Conservation (phyloP, 1,284 basidiomycete genomes). For the Hypsizygus ulmarius region DNA sequence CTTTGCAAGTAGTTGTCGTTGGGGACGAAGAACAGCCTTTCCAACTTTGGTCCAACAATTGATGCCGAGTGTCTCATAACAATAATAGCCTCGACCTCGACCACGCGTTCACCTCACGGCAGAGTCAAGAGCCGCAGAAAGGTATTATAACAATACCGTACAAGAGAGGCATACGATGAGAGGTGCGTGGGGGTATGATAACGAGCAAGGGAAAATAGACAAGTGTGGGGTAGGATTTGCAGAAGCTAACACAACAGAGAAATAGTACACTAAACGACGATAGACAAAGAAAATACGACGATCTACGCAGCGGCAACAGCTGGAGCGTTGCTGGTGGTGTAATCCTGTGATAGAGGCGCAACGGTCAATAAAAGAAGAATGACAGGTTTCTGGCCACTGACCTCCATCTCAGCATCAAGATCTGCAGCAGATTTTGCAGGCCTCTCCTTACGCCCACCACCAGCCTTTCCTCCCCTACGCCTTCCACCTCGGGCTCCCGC, state of each 20-base stretch:
- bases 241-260: slow-evolving; percentile 1
- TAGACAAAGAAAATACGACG: slow-evolving; percentile 20
- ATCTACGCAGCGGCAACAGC: slow-evolving; percentile 36
- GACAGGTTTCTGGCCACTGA: slow-evolving; percentile 30
- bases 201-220: slow-evolving; percentile 8
- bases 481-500: slow-evolving; percentile 39
- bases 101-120: no score
- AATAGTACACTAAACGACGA: slow-evolving; percentile 12
- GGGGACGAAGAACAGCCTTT: no score
- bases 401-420: slow-evolving; percentile 85
- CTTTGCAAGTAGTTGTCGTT: not conserved
- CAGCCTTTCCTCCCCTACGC: slow-evolving; percentile 48
- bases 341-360: slow-evolving; percentile 46
- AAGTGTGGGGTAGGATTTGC: not conserved
- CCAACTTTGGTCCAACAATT: no score
- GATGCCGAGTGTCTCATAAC: no score
- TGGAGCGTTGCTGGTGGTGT: slow-evolving; percentile 60
- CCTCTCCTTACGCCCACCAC: slow-evolving; percentile 70
- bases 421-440: slow-evolving; percentile 69
- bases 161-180: no score
- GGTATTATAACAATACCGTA: no score
- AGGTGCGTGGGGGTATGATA: slow-evolving; percentile 1
- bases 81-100: no score
- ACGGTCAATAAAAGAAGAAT: not conserved
- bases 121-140: no score